Evolutionary conservation across 768 basidiomycete genomes (phyloP).

Genomic region (Tricholoma saponaceum): DNA sequence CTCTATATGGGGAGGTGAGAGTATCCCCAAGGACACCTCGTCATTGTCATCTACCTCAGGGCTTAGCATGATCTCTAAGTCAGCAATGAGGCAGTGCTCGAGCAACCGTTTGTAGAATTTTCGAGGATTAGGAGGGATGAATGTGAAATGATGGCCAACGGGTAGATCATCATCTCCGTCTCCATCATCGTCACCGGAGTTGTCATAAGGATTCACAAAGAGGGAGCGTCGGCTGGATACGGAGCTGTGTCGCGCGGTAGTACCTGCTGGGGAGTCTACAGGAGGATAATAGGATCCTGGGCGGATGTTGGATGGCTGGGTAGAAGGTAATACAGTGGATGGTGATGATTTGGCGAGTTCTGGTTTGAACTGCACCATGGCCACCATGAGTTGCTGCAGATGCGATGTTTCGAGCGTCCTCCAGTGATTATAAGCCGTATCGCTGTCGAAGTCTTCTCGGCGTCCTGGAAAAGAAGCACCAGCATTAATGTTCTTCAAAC

Average conservation of each 20-base stretch:
- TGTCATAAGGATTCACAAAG: slow-evolving; percentile 35
- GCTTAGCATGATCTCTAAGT: slow-evolving; percentile 86
- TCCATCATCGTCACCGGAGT: slow-evolving; percentile 25
- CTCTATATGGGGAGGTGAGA: slow-evolving; percentile 74
- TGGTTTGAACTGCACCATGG: slow-evolving; percentile 83
- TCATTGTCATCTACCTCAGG: slow-evolving; percentile 92
- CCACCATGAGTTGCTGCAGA: slow-evolving; percentile 83
- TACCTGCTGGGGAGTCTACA: slow-evolving; percentile 25
- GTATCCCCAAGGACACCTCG: slow-evolving; percentile 90
- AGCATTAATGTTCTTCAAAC: slow-evolving; percentile 87
- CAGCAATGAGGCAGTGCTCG: slow-evolving; percentile 75
- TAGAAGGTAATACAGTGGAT: slow-evolving; percentile 43
- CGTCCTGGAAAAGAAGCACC: slow-evolving; percentile 81
- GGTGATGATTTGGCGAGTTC: slow-evolving; percentile 79
- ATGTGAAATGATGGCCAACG: slow-evolving; percentile 78
- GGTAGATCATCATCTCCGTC: slow-evolving; percentile 65
- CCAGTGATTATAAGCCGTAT: slow-evolving; percentile 85
- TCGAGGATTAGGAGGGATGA: slow-evolving; percentile 85
- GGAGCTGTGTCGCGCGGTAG: slow-evolving; percentile 51
- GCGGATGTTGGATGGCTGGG: slow-evolving; percentile 45
- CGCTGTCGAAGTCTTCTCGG: slow-evolving; percentile 80
- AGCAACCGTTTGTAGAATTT: slow-evolving; percentile 83
- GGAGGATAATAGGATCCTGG: slow-evolving; percentile 56
- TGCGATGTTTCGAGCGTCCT: slow-evolving; percentile 74
- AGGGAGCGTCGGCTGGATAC: slow-evolving; percentile 68